These are phyloP conservation scores for Dioszegia crocea DNA, from an alignment of 768 basidiomycete genomes.

Conservation along the genomic window DNA sequence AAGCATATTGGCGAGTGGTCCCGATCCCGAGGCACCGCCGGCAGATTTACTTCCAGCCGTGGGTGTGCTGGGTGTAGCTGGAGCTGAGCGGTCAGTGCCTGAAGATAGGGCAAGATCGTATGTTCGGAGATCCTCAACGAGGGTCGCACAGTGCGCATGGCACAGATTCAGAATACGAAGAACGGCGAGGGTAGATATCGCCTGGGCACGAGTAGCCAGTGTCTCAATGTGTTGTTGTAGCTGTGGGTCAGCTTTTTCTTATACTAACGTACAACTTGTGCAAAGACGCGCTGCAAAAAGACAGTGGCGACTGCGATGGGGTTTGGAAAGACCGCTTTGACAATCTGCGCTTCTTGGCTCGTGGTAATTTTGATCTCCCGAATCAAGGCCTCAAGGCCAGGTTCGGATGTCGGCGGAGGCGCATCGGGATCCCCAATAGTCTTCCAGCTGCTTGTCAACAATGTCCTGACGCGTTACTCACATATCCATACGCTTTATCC, in stretches of 20 bases:
- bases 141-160: conserved; percentile 67
- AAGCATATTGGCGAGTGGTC: conserved; percentile 70
- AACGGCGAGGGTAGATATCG: conserved; percentile 81
- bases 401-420: conserved; percentile 69
- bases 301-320: conserved; percentile 96
- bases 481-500: conserved; percentile 18
- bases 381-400: conserved; percentile 73
- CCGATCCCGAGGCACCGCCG: conserved; percentile 46
- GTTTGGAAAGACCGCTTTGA: conserved; percentile 97
- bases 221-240: conserved; percentile 87
- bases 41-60: neutral
- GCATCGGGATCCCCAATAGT: conserved; percentile 73
- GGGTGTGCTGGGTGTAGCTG: conserved; percentile 4
- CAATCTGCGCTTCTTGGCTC: conserved; percentile 92
- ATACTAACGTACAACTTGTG: conserved; percentile 71
- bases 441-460: conserved; percentile 63
- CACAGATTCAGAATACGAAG: conserved; percentile 84
- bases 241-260: neutral
- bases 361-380: conserved; percentile 84
- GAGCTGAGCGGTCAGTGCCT: neutral
- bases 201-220: conserved; percentile 68
- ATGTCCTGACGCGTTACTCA: conserved; percentile 14
- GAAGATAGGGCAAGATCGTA: conserved; percentile 69
- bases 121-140: conserved; percentile 86
- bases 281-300: conserved; percentile 93